These are phyloP conservation scores for Sporothrix luriei DNA, from an alignment of 2,329 filamentous ascomycete genomes.

Conservation along the genomic window DNA sequence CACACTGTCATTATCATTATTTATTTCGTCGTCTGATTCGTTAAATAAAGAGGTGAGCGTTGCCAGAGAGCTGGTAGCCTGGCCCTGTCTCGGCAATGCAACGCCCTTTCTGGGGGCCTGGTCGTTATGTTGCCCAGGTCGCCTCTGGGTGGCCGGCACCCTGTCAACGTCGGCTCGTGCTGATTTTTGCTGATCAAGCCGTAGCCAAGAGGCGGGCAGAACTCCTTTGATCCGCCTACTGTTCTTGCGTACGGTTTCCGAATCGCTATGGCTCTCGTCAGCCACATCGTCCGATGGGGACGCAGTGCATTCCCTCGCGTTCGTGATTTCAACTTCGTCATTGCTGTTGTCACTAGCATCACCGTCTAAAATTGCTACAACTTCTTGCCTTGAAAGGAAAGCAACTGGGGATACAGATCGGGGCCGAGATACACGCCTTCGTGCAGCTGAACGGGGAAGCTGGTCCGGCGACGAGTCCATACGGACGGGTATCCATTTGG, in stretches of 20 bases:
- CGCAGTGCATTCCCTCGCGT: not conserved
- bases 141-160: constrained; percentile 38
- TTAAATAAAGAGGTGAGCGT: constrained; percentile 48
- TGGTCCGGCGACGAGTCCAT: constrained; percentile 32
- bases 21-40: constrained; percentile 44
- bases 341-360: constrained; percentile 26
- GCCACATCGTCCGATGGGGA: constrained; percentile 27
- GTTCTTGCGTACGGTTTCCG: constrained; percentile 47
- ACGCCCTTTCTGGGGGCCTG: constrained; percentile 52
- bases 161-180: constrained; percentile 35
- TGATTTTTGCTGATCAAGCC: constrained; percentile 56
- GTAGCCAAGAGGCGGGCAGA: constrained; percentile 68
- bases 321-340: not conserved
- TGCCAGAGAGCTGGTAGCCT: constrained; percentile 38
- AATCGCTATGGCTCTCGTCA: constrained; percentile 46
- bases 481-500: constrained; percentile 32
- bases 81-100: constrained; percentile 49
- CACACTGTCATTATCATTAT: constrained; percentile 39
- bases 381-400: not conserved
- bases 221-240: constrained; percentile 60
- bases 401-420: not conserved
- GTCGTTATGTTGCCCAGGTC: constrained; percentile 45
- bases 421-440: not conserved
- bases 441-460: not conserved
- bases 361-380: not conserved